phyloP scores from a whole-genome alignment of 192 early-diverging fungal species.

The Backusella morwellensis region DNA sequence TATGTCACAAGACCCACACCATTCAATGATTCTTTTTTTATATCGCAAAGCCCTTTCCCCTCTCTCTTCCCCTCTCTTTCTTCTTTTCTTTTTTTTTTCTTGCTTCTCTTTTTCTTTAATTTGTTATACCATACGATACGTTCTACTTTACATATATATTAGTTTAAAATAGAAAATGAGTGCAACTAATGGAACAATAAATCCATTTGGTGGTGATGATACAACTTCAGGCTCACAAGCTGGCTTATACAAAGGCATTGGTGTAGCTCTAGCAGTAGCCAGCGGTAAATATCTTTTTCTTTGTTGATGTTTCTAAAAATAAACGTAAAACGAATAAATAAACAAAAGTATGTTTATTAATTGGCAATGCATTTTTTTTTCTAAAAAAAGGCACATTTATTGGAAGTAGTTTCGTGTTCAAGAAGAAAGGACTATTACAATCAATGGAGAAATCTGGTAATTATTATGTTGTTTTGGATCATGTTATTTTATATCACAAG shows the following conservation, averaged over 20 bases:
- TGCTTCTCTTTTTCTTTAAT: not conserved
- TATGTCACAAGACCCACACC: not conserved
- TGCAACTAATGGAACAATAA: constrained; percentile 7
- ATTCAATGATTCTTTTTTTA: not conserved
- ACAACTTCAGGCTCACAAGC: constrained; percentile 9
- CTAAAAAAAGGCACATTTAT: constrained; percentile 73
- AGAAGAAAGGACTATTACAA: constrained; percentile 92
- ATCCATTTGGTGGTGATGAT: constrained; percentile 9
- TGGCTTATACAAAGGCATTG: constrained; percentile 62
- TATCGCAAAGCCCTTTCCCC: not conserved
- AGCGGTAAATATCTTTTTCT: constrained; percentile 35
- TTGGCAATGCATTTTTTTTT: not conserved
- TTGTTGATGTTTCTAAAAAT: not conserved
- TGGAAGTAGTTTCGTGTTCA: constrained; percentile 91
- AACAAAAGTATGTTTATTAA: not conserved
- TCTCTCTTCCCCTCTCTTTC: too few species aligned
- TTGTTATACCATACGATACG: not conserved
- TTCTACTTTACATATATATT: not conserved
- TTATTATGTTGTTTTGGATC: not conserved
- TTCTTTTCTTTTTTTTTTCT: not conserved
- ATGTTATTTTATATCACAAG: not conserved
- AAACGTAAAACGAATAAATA: not conserved
- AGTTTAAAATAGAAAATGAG: constrained; percentile 8
- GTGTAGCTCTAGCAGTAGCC: constrained; percentile 77
- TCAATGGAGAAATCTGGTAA: constrained; percentile 56